These are phyloP conservation scores for Aspergillus sp. DNA, from an alignment of 2,329 filamentous ascomycete genomes.

Conservation along the genomic window DNA sequence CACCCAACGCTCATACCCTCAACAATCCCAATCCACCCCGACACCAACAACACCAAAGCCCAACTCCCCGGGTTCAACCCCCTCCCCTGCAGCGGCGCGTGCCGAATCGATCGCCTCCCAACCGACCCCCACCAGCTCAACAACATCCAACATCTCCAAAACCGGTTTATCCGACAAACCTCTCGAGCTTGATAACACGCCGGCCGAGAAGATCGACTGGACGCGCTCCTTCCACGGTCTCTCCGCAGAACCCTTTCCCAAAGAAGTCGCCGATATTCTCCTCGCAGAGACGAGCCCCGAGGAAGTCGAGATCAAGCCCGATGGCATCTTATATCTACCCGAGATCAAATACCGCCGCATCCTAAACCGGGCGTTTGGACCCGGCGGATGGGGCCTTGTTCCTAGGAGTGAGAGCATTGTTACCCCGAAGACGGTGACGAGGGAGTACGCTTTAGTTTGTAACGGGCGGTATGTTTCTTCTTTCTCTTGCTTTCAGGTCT, in stretches of 20 bases:
- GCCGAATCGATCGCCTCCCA: conserved; percentile 18
- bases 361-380: conserved; percentile 86
- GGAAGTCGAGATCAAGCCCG: conserved; percentile 95
- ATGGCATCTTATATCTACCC: conserved; percentile 92
- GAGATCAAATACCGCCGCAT: conserved; percentile 98
- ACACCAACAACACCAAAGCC: conserved; percentile 10
- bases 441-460: conserved; percentile 89
- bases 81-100: conserved; percentile 19
- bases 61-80: conserved; percentile 13
- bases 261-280: conserved; percentile 68
- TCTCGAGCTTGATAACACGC: conserved; percentile 27
- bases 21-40: neutral
- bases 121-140: conserved; percentile 26
- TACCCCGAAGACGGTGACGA: conserved; percentile 75
- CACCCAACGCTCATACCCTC: neutral
- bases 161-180: conserved; percentile 39
- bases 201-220: conserved; percentile 68
- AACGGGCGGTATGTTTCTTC: conserved; percentile 68
- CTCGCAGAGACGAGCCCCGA: conserved; percentile 64
- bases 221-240: conserved; percentile 79
- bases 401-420: conserved; percentile 83
- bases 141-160: conserved; percentile 39
- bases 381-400: conserved; percentile 92
- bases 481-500: neutral
- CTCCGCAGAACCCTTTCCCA: conserved; percentile 66